Evolutionary conservation across 768 basidiomycete species (phyloP), one percentile per base, ranked within the genome.

Genomic region (Cystofilobasidium ferigula): DNA sequence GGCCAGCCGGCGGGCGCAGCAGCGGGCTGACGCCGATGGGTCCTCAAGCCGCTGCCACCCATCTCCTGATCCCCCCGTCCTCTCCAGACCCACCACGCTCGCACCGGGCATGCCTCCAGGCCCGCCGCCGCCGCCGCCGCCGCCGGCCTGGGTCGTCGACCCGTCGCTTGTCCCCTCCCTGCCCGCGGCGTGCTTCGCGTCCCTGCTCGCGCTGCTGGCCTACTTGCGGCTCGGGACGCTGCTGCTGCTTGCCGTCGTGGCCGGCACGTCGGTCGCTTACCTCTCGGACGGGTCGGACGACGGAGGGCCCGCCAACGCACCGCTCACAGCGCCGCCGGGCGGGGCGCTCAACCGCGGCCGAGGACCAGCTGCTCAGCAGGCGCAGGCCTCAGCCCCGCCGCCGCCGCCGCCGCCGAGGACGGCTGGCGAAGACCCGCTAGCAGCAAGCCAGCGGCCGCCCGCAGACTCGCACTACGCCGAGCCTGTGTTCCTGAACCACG

Each of bases 141-240:
- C n/a, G n/a, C n/a, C n/a, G n/a, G n/a, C n/a, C n/a, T n/a, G n/a
- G 40, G 40, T 18, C 14, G 40, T 30, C 54, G 36, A 22, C 28
- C n/a, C 54, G 36, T 12, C 28, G 32, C 40, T 58, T n/a, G 64
- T 9, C n/a, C 56, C 12, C 58, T 58, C 20, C 38, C 38, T 38
- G n/a, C 58, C 22, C 18, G 8, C 45, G 5, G 45, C 45, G 3
- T 16, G 62, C 16, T 58, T 71, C 59, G 48, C 66, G 24, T 30
- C 64, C n/a, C 30, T 69, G 18, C 71, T 69, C 18, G 36, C 69
- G 58, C n/a, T 64, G 22, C 64, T 71, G 7, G 69, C 69, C 26
- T 69, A 70, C 63, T 40, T 62, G 9, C 62, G 68, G 7, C 36
- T 69, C 20, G 47, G 48, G 48, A 59, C 66, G 57, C 20, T 71